These are phyloP conservation scores for Calocybe gambosa DNA, from an alignment of 1,284 basidiomycete genomes.

Conservation along the genomic window DNA sequence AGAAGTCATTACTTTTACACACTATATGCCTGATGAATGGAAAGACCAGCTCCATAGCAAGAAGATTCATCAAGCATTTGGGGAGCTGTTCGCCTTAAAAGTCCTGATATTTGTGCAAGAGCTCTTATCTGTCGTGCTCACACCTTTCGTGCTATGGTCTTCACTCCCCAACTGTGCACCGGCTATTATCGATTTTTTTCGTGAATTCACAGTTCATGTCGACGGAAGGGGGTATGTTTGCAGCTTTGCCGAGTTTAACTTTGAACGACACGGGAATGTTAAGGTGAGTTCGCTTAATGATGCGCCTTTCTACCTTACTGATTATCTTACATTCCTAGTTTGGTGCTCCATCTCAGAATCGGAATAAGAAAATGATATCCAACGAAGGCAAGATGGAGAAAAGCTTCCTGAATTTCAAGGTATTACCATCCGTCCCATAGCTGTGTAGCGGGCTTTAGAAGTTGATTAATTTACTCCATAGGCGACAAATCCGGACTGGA, in stretches of 20 bases:
- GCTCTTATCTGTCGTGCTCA: slow-evolving; percentile 85
- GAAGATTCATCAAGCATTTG: slow-evolving; percentile 84
- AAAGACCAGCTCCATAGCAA: slow-evolving; percentile 86
- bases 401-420: slow-evolving; percentile 93
- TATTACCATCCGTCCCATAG: slow-evolving; percentile 23
- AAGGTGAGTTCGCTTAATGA: slow-evolving; percentile 42
- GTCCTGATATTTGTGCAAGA: slow-evolving; percentile 84
- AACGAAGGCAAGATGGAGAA: slow-evolving; percentile 99
- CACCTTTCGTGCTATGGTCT: slow-evolving; percentile 91
- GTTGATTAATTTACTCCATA: slow-evolving; percentile 19
- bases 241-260: slow-evolving; percentile 97
- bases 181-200: slow-evolving; percentile 91
- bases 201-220: slow-evolving; percentile 94
- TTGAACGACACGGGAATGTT: slow-evolving; percentile 85
- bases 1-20: slow-evolving; percentile 89
- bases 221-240: slow-evolving; percentile 96
- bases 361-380: slow-evolving; percentile 72
- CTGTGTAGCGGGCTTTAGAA: slow-evolving; percentile 1
- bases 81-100: slow-evolving; percentile 86
- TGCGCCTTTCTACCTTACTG: no score
- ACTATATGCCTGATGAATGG: slow-evolving; percentile 94
- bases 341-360: slow-evolving; percentile 63
- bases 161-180: slow-evolving; percentile 86
- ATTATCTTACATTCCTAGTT: slow-evolving; percentile 40
- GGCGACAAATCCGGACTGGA: slow-evolving; percentile 94